Evolutionary conservation across 2,329 filamentous ascomycete genomes (phyloP), one percentile per base, ranked within the genome.

Genomic region (Aspergillus arachidicola): DNA sequence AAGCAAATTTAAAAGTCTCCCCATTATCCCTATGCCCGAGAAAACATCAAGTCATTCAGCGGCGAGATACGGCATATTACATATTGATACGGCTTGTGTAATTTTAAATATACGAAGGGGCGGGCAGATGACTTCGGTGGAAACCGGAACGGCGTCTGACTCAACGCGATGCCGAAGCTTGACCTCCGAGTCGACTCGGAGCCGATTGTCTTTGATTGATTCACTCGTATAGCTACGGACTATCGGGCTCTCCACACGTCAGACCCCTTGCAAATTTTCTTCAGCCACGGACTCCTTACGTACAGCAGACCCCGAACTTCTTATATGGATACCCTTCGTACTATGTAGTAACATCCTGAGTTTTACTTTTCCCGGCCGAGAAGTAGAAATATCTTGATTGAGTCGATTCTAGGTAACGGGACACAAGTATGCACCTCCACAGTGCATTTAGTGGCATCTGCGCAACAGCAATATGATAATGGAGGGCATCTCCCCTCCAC

Each of bases 21-120:
- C 75, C 74, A 76, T 75, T 77, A 72, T 71, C 67, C 30, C 58
- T 63, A 19, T 54, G 61, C 51, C 14, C n/a, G 32, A 2, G 6
- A 36, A 58, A 19, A 14, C 43, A 21, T 16, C 19, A 19, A 48
- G 28, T 21, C 48, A 28, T 45, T 16, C 32, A 19, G 26, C 54
- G 54, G 58, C 26, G 9, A 48, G 34, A 54, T 50, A 30, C 54
- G 41, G 21, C 34, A 21, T 36, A 16, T 53, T 64, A 66, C 50
- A 67, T 48, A 32, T 30, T 30, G 62, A 63, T 69, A 70, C 70
- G 26, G 54, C 6, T 1, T 11, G 19, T 10, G 60, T 62, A 60
- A 60, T 67, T 59, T 61, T 28, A 43, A 34, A 46, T 41, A 32
- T 30, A 57, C 55, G 55, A 38, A 36, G 51, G 5, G 32, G 32